Evolutionary conservation across 768 basidiomycete species (phyloP), one percentile per base, ranked within the genome.

Genomic region (Russula foetens): DNA sequence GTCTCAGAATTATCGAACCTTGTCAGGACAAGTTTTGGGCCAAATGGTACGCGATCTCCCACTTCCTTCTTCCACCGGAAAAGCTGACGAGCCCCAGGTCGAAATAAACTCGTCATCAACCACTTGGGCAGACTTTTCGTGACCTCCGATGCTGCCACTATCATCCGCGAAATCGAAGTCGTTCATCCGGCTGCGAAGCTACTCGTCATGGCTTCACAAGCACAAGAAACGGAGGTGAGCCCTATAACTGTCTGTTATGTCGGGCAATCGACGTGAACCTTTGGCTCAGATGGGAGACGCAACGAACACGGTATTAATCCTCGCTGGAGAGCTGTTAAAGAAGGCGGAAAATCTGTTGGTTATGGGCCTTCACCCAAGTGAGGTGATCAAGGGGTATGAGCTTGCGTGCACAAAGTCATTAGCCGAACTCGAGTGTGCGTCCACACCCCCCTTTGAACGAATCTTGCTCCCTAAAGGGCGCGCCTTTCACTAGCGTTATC

Each of bases 181-280:
- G 93, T 98, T 17, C 97, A 99, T 73, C 97, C 97, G 1, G 97
- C 96, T 6, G 97, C 95, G 33, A 99, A 98, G 71, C 78, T 99
- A n/a, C 76, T 98, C n/a, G 96, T 98, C 15, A 97, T 98, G 93
- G 92, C 94, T 28, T 92, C 90, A 28, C 94, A 98, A 69, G 91
- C 96, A 14, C 97, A 98, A 72, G 97, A 98, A 72, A 73, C 85
- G 0, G 96, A 98, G 82, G 94, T 92, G 59, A 63, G 83, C 73
- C 19, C 21, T n/a, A 21, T 26, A 0, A 43, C 48, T 38, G 4
- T 61, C 49, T 45, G 2, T 2, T 44, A 31, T 58, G 24, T 28
- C 53, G 53, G 31, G 24, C 31, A 5, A 31, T 55, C 41, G n/a
- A n/a, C 23, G 9, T 41, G 39, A 58, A 62, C 21, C 28, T 29